A percentile compares a stretch with the other conserved stretches of the same genome.
These are phyloP conservation scores for Blastomyces gilchristii DNA, from an alignment of 2,329 filamentous ascomycete genomes.

Conservation along the genomic window DNA sequence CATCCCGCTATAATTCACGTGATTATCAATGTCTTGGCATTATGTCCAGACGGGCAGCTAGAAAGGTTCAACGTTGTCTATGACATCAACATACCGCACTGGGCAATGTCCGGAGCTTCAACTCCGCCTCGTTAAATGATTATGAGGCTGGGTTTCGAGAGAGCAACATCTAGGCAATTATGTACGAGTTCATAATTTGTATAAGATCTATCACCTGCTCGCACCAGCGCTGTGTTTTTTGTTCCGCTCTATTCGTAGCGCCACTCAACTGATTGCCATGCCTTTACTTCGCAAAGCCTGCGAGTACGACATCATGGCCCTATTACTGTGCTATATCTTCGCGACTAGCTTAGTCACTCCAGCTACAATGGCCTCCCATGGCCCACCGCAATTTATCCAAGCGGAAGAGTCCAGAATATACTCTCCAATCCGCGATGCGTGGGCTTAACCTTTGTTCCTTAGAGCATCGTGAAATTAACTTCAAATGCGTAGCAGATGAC, in stretches of 20 bases:
- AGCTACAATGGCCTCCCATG: neutral
- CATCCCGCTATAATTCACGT: neutral
- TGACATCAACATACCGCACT: neutral
- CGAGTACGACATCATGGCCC: neutral
- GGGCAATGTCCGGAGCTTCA: neutral
- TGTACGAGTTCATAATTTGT: neutral
- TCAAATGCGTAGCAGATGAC: neutral
- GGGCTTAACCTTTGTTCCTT: slow-evolving; percentile 4
- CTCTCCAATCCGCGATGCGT: slow-evolving; percentile 13
- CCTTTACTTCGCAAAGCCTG: neutral
- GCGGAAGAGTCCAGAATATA: neutral
- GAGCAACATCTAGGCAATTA: neutral
- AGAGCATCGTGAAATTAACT: neutral
- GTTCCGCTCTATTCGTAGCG: neutral
- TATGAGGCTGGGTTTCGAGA: neutral
- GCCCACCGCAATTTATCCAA: neutral
- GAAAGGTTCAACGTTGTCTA: neutral
- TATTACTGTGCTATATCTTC: neutral
- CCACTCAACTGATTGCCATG: no score
- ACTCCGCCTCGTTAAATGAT: neutral
- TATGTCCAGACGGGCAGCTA: no score
- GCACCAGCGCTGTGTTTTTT: neutral
- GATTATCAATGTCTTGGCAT: neutral
- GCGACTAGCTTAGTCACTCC: neutral
- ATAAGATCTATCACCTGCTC: neutral